Evolutionary conservation across 768 basidiomycete species (phyloP).

Genomic region (Kwoniella mangroviensis): DNA sequence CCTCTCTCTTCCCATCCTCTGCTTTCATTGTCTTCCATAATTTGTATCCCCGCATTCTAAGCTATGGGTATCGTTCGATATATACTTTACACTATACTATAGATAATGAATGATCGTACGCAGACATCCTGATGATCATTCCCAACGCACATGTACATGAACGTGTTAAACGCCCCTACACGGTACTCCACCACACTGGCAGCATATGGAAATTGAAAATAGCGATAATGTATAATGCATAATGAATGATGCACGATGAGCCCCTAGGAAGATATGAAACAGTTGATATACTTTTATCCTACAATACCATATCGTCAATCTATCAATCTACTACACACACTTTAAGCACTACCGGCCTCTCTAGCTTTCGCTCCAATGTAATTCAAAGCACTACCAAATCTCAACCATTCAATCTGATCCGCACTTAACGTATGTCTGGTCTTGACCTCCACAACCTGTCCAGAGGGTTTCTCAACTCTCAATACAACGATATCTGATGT

Average conservation of each 20-base stretch:
- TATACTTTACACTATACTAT: too few species aligned
- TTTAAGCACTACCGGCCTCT: slow-evolving; percentile 21
- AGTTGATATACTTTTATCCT: background rate
- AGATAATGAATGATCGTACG: too few species aligned
- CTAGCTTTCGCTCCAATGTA: slow-evolving; percentile 63
- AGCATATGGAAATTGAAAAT: background rate
- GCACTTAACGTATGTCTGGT: slow-evolving; percentile 86
- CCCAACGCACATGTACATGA: too few species aligned
- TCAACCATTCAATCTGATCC: slow-evolving; percentile 90
- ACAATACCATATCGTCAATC: slow-evolving; percentile 1
- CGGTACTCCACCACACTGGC: too few species aligned
- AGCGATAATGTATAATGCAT: background rate
- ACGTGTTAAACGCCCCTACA: too few species aligned
- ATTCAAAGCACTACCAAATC: slow-evolving; percentile 87
- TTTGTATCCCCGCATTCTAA: too few species aligned
- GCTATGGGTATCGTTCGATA: too few species aligned
- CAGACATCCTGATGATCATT: too few species aligned
- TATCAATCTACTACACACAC: background rate
- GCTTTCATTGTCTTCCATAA: too few species aligned
- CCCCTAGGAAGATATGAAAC: background rate
- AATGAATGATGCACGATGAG: background rate
- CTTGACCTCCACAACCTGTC: slow-evolving; percentile 69
- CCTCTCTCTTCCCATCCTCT: too few species aligned
- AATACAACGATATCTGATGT: slow-evolving; percentile 63
- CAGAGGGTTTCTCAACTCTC: slow-evolving; percentile 70